Base-by-base conservation (phyloP, 306 rosid species). In the Trichosanthes truncata region DNA sequence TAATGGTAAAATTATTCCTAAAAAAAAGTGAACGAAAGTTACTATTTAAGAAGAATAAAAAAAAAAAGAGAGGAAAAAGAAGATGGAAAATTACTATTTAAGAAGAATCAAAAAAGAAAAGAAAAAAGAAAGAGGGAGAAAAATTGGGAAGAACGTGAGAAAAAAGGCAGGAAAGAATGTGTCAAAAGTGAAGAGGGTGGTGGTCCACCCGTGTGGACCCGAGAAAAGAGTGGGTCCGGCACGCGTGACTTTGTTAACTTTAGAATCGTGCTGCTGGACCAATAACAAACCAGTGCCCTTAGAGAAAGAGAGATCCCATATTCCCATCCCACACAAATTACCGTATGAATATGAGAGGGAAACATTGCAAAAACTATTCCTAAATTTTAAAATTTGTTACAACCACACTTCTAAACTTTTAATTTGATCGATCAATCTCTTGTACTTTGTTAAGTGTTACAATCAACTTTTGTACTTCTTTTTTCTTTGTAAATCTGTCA, bases 131-230 rank as follows among this genome's bases (percentile, higher is more conserved):
- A 7, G 7, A 7, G 4, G 18, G 41, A 3, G 25, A 17, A 0
- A 18, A 35, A 65, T 36, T 62, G 69, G 69, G 41, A 61, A 61
- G 68, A 29, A 29, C 41, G 40, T 60, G 67, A 61, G 15, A 33
- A 29, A 4, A 62, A 62, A 62, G 69, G 46, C 0, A 62, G 20
- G 20, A 38, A 17, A 18, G 13, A 35, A 14, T 20, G 51, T 40
- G 31, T 66, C 4, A 17, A 33, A 38, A 20, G 36, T 14, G 41
- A 9, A 12, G 48, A 21, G 45, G 72, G 12, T 18, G 3, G n/a
- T 45, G 78, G 78, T 25, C 60, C 78, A 73, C 78, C 48, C 43
- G 78, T 73, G 78, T 73, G 78, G 78, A 15, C 43, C 78, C 60
- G 12, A 48, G 18, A 31, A 31, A 74, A 20, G 46, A 3, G 21